These are phyloP conservation scores for Beauveria caledonica DNA, from an alignment of 2,329 filamentous ascomycete species.

Conservation along the genomic window DNA sequence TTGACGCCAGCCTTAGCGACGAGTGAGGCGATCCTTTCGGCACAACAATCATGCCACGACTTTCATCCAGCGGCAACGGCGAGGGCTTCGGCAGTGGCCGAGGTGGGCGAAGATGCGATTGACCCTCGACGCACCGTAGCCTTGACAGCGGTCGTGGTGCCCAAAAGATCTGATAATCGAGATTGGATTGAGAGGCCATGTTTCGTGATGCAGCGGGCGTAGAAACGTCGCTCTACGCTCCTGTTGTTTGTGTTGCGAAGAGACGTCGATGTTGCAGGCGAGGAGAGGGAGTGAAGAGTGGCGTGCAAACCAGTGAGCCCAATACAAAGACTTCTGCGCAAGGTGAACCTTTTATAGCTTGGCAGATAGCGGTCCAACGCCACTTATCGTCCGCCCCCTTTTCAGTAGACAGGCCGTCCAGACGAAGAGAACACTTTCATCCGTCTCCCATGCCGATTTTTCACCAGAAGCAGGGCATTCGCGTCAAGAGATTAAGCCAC, in stretches of 20 bases:
- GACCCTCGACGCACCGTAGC: background rate
- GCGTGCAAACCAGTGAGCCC: background rate
- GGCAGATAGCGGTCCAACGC: background rate
- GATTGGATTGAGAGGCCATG: background rate
- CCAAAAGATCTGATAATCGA: constrained; percentile 7
- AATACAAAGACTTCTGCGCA: background rate
- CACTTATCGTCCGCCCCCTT: background rate
- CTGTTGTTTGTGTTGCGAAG: background rate
- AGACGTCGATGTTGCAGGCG: background rate
- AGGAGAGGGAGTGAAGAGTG: background rate
- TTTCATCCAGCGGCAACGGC: background rate
- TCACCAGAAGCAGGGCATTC: background rate
- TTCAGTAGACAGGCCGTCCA: background rate
- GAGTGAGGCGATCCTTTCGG: background rate
- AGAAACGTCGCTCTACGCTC: background rate
- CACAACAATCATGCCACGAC: background rate
- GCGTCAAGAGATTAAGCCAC: background rate
- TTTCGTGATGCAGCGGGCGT: background rate
- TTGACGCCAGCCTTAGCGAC: background rate
- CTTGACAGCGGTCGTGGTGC: background rate
- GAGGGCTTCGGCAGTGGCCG: background rate
- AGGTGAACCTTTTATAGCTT: background rate
- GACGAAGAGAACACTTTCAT: background rate
- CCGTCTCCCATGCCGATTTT: background rate
- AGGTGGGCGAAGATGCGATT: background rate